A percentile compares a stretch with the other conserved stretches of the same genome.
Conservation (phyloP, 345 rosid genomes). For the Mercurialis annua region DNA sequence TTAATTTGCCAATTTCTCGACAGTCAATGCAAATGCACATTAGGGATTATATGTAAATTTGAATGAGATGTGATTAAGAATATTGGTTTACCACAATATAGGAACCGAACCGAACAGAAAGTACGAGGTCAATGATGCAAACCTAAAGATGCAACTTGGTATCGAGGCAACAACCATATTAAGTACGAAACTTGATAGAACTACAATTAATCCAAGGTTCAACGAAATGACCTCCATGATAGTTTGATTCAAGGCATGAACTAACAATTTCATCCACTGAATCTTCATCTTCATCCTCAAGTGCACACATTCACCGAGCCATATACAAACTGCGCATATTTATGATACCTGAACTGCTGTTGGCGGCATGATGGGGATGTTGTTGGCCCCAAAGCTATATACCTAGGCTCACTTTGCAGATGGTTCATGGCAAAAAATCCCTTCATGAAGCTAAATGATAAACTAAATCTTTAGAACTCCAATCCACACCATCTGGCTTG, state of each 20-base stretch:
- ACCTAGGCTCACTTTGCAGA: constrained; percentile 16
- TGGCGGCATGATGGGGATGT: constrained; percentile 4
- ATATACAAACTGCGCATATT: constrained; percentile 2
- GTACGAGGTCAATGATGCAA: too few relatives aligned
- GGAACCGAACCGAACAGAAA: too few relatives aligned
- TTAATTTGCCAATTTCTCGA: too few relatives aligned
- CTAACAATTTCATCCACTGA: neutral
- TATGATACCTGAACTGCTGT: neutral
- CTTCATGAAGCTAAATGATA: neutral
- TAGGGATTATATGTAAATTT: too few relatives aligned
- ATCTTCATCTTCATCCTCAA: constrained; percentile 8
- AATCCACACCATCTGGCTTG: constrained; percentile 12
- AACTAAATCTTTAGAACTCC: neutral
- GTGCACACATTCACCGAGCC: neutral
- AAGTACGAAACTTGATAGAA: neutral
- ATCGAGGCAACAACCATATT: neutral
- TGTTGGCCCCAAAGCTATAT: neutral
- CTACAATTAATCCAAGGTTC: neutral
- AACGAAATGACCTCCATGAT: too few relatives aligned
- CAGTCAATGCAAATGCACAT: too few relatives aligned
- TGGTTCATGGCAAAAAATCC: neutral
- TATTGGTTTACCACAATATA: too few relatives aligned
- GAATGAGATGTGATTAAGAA: too few relatives aligned
- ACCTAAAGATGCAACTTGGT: too few relatives aligned
- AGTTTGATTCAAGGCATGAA: too few relatives aligned